These are phyloP conservation scores for Themeda triandra DNA, from an alignment of 176 grass and related monocot species.

Conservation along the genomic window DNA sequence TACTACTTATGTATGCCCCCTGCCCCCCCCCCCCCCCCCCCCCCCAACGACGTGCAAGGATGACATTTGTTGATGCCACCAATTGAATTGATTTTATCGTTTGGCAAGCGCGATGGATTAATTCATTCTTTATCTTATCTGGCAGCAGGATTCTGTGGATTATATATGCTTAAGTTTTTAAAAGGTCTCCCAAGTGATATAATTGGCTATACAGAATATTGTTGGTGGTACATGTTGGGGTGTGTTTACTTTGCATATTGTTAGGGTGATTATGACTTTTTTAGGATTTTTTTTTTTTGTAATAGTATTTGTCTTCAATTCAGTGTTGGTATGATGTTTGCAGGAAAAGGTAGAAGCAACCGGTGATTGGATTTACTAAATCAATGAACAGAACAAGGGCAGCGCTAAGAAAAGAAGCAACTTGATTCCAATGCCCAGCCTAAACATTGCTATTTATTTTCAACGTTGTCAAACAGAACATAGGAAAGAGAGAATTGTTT, in stretches of 20 bases:
- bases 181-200: too few relatives aligned
- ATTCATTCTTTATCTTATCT: too few relatives aligned
- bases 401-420: slow-evolving; percentile 16
- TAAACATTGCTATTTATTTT: neutral
- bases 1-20: too few relatives aligned
- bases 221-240: neutral
- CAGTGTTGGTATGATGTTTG: slow-evolving; percentile 14
- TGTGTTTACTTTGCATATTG: neutral
- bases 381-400: slow-evolving; percentile 32
- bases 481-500: neutral
- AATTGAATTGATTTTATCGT: too few relatives aligned
- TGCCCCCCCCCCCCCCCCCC: too few relatives aligned
- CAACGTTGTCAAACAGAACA: neutral
- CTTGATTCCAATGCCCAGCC: slow-evolving; percentile 22
- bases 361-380: slow-evolving; percentile 35
- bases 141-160: too few relatives aligned
- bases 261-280: neutral
- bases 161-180: too few relatives aligned
- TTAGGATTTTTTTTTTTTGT: slow-evolving; percentile 4
- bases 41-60: too few relatives aligned
- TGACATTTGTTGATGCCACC: too few relatives aligned
- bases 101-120: too few relatives aligned
- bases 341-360: slow-evolving; percentile 57
- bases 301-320: neutral
- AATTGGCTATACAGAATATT: neutral